Evolutionary conservation across 176 grass and related monocot genomes (phyloP).

Genomic region (Thinopyrum elongatum): DNA sequence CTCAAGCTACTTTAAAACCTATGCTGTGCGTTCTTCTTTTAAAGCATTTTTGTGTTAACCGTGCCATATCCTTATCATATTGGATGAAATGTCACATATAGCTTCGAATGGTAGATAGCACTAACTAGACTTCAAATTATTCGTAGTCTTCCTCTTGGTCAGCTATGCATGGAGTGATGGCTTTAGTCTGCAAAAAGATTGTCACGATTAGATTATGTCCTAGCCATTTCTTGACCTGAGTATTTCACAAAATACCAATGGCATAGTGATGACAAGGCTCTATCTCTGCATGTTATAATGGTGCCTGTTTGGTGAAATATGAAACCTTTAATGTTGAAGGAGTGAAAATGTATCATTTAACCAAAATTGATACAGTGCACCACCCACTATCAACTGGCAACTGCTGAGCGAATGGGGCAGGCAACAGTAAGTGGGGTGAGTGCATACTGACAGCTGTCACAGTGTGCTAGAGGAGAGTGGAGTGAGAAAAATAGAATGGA

Average conservation of each 20-base stretch:
- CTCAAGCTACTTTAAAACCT: constrained; percentile 42
- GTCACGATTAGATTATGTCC: neutral
- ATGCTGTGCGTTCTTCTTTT: neutral
- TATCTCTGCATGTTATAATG: constrained; percentile 20
- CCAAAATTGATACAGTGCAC: constrained; percentile 16
- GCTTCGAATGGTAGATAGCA: neutral
- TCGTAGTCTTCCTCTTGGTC: constrained; percentile 16
- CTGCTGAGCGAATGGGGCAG: constrained; percentile 32
- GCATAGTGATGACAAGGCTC: neutral
- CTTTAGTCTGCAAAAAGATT: neutral
- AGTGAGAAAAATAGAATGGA: constrained; percentile 33
- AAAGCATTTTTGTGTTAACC: neutral
- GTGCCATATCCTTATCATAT: neutral
- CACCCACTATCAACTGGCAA: constrained; percentile 26
- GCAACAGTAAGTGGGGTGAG: constrained; percentile 34
- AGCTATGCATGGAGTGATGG: neutral
- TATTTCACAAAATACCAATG: neutral
- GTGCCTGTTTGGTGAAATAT: constrained; percentile 13
- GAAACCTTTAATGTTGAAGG: neutral
- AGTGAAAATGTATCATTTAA: constrained; percentile 19
- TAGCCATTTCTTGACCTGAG: neutral
- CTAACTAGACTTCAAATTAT: neutral
- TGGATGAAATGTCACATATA: neutral
- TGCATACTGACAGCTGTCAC: constrained; percentile 39
- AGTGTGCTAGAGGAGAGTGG: constrained; percentile 36